Evolutionary conservation across 805 yeast species (phyloP), one percentile per base, ranked within the genome.

Genomic region (Jamesozyma rosinii): DNA sequence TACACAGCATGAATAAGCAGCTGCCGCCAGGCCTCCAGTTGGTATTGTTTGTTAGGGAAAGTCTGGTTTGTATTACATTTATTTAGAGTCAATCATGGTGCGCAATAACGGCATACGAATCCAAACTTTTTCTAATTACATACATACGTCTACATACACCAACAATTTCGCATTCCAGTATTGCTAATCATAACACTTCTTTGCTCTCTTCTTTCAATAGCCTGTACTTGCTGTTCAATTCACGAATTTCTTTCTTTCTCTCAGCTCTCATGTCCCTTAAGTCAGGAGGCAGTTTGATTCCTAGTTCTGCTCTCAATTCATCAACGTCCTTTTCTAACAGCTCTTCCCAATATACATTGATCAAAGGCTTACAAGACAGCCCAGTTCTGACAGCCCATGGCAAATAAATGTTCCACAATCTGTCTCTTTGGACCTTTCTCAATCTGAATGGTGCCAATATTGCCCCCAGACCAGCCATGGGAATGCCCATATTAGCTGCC

Each of bases 381-480:
- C 96, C 95, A 44, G 82, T 80, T 37, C 69, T 65, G 24, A 84
- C 55, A 1, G 94, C 95, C 96, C 95, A 88, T 2, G 95, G 95
- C 51, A 87, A 74, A 58, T 85, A 90, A 11, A 82, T 75, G 31
- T 76, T 75, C 45, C 75, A 67, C 49, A 90, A 70, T 40, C 89
- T 68, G 43, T 72, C 65, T 45, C 79, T 77, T 54, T 86, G 88
- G 40, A 72, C 68, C 2, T 71, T 64, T 43, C 75, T 79, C 45
- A 90, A 71, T 47, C 89, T 75, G 54, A 83, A 72, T 1, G 96
- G 96, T 3, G 96, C 95, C 49, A 87, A 75, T n/a, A 85, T 53
- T 0, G 95, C 89, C 0, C 96, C 97, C 40, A 92, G 61, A 0
- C 95, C 95, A 3, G 96, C 88, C 94, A 90, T 89, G 13, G 97